phyloP scores from a whole-genome alignment of 495 filamentous ascomycete genomes.

The Trichocladium uniseriatum region DNA sequence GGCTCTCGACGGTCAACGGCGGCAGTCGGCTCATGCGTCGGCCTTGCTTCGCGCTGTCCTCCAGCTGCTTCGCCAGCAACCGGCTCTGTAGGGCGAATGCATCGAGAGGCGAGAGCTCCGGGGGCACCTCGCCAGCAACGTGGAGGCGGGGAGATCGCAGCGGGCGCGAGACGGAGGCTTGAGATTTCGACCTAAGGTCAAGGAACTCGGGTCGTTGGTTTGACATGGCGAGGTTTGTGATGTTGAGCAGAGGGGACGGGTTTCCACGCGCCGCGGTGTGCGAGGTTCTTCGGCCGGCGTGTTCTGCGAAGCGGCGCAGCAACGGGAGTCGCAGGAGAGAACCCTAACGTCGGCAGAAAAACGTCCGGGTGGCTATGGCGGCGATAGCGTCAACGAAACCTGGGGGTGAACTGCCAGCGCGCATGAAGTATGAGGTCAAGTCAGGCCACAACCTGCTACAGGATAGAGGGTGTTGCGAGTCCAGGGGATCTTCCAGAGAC shows the following conservation, averaged over 20 bases:
- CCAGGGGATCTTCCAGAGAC: constrained; percentile 14
- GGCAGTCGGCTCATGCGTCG: constrained; percentile 77
- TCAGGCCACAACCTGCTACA: constrained; percentile 9
- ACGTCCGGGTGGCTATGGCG: constrained; percentile 15
- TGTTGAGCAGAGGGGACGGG: not conserved
- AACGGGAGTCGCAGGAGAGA: not conserved
- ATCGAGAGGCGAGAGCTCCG: constrained; percentile 87
- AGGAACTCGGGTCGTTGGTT: constrained; percentile 46
- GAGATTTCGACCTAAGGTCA: constrained; percentile 55
- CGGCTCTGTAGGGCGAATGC: constrained; percentile 86
- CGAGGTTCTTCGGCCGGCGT: not conserved
- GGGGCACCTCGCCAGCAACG: constrained; percentile 77
- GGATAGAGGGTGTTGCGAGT: constrained; percentile 16
- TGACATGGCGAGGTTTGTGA: constrained; percentile 35
- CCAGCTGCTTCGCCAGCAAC: constrained; percentile 74
- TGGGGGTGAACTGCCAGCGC: constrained; percentile 4
- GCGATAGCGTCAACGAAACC: constrained; percentile 3
- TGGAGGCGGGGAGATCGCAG: constrained; percentile 65
- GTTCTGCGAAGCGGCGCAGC: constrained; percentile 1
- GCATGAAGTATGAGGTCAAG: constrained; percentile 34
- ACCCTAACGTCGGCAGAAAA: constrained; percentile 1
- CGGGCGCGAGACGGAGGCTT: constrained; percentile 46
- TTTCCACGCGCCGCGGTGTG: not conserved
- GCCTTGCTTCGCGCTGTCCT: constrained; percentile 59
- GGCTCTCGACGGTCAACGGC: constrained; percentile 67